Conservation (phyloP, 805 yeast species). For the Suhomyces emberorum region DNA sequence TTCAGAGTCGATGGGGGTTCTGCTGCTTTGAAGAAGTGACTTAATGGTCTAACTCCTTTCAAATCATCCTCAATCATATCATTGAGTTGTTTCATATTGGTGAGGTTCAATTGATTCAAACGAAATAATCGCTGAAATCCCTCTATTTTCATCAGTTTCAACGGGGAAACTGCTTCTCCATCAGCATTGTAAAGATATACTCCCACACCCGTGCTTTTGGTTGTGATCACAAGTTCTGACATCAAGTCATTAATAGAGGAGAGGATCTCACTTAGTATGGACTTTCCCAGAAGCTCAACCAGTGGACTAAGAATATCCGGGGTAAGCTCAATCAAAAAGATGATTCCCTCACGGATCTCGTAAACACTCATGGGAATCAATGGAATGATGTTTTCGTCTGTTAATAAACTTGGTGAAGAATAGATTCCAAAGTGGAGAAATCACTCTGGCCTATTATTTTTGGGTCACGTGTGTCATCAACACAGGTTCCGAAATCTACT, state of each 20-base stretch:
- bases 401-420: too few species aligned
- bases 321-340: slow-evolving; percentile 61
- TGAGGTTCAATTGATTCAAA: slow-evolving; percentile 52
- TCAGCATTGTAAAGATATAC: slow-evolving; percentile 57
- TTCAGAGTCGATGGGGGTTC: slow-evolving; percentile 7
- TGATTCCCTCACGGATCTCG: slow-evolving; percentile 60
- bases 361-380: slow-evolving; percentile 18
- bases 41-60: slow-evolving; percentile 14
- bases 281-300: slow-evolving; percentile 31
- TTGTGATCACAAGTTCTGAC: slow-evolving; percentile 59
- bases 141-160: slow-evolving; percentile 23
- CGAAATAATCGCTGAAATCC: slow-evolving; percentile 52
- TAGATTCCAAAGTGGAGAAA: too few species aligned
- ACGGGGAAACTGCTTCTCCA: slow-evolving; percentile 20
- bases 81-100: slow-evolving; percentile 54
- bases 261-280: slow-evolving; percentile 52
- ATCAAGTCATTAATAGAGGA: slow-evolving; percentile 59
- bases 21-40: slow-evolving; percentile 9
- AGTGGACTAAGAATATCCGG: slow-evolving; percentile 40
- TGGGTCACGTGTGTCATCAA: neutral
- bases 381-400: too few species aligned
- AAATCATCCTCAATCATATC: slow-evolving; percentile 53
- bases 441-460: too few species aligned
- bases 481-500: neutral
- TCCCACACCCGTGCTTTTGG: slow-evolving; percentile 74